Evolutionary conservation across 441 rosid species (phyloP).

Genomic region (Pelargonium australe): DNA sequence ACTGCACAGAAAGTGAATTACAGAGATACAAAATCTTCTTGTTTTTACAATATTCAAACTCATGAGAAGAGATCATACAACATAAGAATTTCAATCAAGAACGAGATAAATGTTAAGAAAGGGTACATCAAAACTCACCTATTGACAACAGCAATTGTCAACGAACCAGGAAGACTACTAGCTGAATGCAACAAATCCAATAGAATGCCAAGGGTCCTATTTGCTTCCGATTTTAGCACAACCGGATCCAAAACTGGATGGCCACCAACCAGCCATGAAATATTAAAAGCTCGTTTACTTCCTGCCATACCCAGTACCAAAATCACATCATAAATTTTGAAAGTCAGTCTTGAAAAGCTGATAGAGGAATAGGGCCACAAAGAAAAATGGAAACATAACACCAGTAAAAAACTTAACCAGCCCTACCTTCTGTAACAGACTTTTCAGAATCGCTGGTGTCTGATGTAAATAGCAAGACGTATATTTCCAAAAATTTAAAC

Average conservation of each 20-base stretch:
- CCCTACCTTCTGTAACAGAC: slow-evolving; percentile 55
- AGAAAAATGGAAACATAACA: background rate
- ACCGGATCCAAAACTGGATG: slow-evolving; percentile 72
- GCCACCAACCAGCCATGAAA: slow-evolving; percentile 73
- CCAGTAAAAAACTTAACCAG: slow-evolving; percentile 17
- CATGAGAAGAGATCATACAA: slow-evolving; percentile 1
- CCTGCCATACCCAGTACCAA: slow-evolving; percentile 42
- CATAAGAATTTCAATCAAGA: background rate
- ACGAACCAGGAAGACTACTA: slow-evolving; percentile 55
- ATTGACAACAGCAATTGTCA: slow-evolving; percentile 61
- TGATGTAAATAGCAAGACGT: slow-evolving; percentile 68
- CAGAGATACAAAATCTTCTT: background rate
- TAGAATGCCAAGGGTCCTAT: slow-evolving; percentile 48
- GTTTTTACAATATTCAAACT: background rate
- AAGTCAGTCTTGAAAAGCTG: background rate
- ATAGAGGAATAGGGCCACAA: background rate
- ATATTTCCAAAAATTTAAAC: slow-evolving; percentile 85
- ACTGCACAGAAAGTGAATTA: background rate
- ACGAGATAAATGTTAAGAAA: background rate
- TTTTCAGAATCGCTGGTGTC: slow-evolving; percentile 60
- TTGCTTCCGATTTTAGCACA: slow-evolving; percentile 66
- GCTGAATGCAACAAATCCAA: slow-evolving; percentile 63
- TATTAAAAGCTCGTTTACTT: slow-evolving; percentile 50
- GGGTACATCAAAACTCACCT: slow-evolving; percentile 59
- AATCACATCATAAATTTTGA: background rate